A percentile compares a stretch with the other conserved stretches of the same genome.
phyloP scores from a whole-genome alignment of 2,329 filamentous ascomycete genomes.

The Colletotrichum aenigma region DNA sequence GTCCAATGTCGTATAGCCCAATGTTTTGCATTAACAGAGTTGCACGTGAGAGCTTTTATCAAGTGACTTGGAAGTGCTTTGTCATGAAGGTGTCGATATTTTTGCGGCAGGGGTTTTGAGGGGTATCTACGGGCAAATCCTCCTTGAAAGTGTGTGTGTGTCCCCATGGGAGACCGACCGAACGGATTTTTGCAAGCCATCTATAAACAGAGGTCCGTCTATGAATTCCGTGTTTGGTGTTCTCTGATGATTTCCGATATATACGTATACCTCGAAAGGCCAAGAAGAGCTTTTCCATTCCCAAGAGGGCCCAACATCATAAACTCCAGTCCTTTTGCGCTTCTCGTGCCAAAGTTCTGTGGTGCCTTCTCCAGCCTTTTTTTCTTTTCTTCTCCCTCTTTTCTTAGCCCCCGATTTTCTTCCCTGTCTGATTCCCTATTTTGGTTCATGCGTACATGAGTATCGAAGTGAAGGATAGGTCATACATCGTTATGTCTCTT shows the following conservation, averaged over 20 bases:
- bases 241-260: background rate
- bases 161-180: background rate
- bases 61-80: background rate
- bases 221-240: background rate
- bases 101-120: background rate
- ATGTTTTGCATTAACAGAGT: conserved; percentile 7
- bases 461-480: background rate
- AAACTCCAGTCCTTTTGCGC: background rate
- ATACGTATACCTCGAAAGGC: background rate
- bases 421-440: background rate
- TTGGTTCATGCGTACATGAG: background rate
- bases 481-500: conserved; percentile 11
- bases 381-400: background rate
- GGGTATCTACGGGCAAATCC: conserved; percentile 5
- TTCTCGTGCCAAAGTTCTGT: background rate
- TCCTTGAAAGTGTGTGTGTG: background rate
- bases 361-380: background rate
- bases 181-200: background rate
- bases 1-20: background rate
- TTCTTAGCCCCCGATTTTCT: background rate
- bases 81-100: background rate
- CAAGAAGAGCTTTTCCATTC: background rate
- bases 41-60: background rate
- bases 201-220: background rate
- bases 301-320: background rate